Evolutionary conservation across 371 early-diverging fungal genomes (phyloP).

Genomic region (Zychaea mexicana): DNA sequence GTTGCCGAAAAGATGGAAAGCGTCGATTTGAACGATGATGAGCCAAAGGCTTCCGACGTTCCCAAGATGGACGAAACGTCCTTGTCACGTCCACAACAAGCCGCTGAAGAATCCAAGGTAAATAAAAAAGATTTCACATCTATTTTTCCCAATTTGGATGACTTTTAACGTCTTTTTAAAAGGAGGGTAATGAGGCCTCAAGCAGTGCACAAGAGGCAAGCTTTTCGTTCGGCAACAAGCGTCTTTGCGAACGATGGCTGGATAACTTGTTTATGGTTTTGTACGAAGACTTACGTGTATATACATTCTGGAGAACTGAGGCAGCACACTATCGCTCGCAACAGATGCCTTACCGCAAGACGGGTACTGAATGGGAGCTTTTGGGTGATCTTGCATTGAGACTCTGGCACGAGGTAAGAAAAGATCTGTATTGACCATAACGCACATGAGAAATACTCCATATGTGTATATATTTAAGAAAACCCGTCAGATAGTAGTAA

Average conservation of each 20-base stretch:
- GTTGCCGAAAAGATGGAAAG: slow-evolving; percentile 33
- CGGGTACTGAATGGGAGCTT: slow-evolving; percentile 95
- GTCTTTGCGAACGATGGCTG: slow-evolving; percentile 98
- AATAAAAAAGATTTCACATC: not conserved
- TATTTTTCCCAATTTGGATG: no score
- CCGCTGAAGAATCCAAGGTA: slow-evolving; percentile 42
- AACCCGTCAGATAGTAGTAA: not conserved
- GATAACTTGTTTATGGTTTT: slow-evolving; percentile 98
- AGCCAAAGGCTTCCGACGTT: slow-evolving; percentile 2
- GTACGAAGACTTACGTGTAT: slow-evolving; percentile 94
- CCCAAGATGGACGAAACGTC: slow-evolving; percentile 30
- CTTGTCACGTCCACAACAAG: slow-evolving; percentile 41
- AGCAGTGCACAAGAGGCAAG: slow-evolving; percentile 28
- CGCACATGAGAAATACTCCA: no score
- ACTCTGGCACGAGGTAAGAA: slow-evolving; percentile 74
- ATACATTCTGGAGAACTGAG: slow-evolving; percentile 85
- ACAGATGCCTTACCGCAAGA: slow-evolving; percentile 83
- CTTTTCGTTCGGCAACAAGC: slow-evolving; percentile 85
- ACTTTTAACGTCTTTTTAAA: not conserved
- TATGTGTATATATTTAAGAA: no score
- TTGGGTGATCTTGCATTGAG: slow-evolving; percentile 90
- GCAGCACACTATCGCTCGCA: slow-evolving; percentile 69
- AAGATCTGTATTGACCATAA: no score
- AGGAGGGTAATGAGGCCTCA: slow-evolving; percentile 17
- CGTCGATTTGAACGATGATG: slow-evolving; percentile 35